phyloP scores from a whole-genome alignment of 116 monocot genomes.

The Posidonia oceanica region DNA sequence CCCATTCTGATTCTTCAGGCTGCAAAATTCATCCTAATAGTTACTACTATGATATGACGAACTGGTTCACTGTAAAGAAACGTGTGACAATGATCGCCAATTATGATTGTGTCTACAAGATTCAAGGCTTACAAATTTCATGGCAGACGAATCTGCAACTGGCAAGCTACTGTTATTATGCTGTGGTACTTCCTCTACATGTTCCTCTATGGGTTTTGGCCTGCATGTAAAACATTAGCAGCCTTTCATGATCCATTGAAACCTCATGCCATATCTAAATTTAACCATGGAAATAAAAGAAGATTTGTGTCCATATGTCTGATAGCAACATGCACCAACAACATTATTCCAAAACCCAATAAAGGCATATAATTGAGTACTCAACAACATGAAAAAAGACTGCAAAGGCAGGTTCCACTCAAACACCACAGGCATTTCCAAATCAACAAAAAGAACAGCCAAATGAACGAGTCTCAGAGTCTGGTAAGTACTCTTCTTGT shows the following conservation, averaged over 20 bases:
- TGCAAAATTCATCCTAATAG: constrained; percentile 27
- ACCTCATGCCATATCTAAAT: neutral
- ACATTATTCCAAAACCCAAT: neutral
- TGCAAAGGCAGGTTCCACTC: neutral
- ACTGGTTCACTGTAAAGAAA: neutral
- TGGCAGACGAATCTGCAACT: constrained; percentile 43
- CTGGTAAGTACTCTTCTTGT: constrained; percentile 63
- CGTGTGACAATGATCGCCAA: neutral
- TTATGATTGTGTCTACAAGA: neutral
- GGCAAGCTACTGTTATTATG: constrained; percentile 14
- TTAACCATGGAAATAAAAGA: neutral
- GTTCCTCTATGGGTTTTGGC: constrained; percentile 45
- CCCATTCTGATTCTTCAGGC: constrained; percentile 96
- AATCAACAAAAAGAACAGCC: constrained; percentile 2
- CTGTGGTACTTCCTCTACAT: constrained; percentile 38
- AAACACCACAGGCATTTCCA: neutral
- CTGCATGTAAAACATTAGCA: constrained; percentile 34
- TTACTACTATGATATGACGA: neutral
- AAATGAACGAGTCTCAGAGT: constrained; percentile 23
- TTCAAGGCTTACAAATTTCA: constrained; percentile 58
- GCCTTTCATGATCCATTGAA: neutral
- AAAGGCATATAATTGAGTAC: no score
- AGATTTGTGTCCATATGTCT: neutral
- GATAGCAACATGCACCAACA: neutral
- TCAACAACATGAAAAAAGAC: neutral